Base-by-base conservation (phyloP, 2,329 filamentous ascomycete species). In the Alternaria dauci region DNA sequence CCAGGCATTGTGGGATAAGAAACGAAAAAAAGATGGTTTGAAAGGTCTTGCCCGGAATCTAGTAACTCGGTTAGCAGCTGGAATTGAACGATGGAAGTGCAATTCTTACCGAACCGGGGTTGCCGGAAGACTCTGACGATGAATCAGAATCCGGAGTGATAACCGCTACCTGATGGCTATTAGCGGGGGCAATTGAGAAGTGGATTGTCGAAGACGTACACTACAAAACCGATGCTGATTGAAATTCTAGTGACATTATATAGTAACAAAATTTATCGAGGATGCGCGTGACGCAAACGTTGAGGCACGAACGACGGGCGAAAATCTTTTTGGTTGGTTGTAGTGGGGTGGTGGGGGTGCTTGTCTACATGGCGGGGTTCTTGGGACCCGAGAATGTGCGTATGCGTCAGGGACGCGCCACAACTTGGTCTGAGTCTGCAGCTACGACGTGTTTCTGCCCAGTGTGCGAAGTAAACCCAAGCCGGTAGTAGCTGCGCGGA, bases 121-220 rank as follows among this genome's bases (percentile, higher is more conserved):
- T 66, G 65, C 66, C 68, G 65, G 67, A 70, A 69, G 36, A 54
- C 38, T 47, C 58, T 63, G 59, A 63, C n/a, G 5, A 8, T 42
- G 9, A 7, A 55, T 71, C 68, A 71, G 68, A 71, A 71, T 71
- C 68, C 65, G 68, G 65, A 69, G 68, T 71, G 68, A 69, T 71
- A 64, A 71, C 68, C 68, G 61, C 68, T 71, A 23, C 20, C 20
- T 23, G 20, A 23, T 2, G 4, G 20, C 2, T 23, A 23, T 23
- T 23, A 23, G 20, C 20, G 20, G 20, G 20, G 20, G 20, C 20
- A 23, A 23, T 23, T 23, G 20, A 23, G 20, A 23, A 23, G 20
- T 23, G 4, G 20, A 23, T 23, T 23, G 20, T 23, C 20, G 20
- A 23, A 23, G 20, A 23, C 20, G 20, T 23, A 68, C 61, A 68